phyloP scores from a whole-genome alignment of 139 green algal genomes.

The Chlamydomonas incerta region DNA sequence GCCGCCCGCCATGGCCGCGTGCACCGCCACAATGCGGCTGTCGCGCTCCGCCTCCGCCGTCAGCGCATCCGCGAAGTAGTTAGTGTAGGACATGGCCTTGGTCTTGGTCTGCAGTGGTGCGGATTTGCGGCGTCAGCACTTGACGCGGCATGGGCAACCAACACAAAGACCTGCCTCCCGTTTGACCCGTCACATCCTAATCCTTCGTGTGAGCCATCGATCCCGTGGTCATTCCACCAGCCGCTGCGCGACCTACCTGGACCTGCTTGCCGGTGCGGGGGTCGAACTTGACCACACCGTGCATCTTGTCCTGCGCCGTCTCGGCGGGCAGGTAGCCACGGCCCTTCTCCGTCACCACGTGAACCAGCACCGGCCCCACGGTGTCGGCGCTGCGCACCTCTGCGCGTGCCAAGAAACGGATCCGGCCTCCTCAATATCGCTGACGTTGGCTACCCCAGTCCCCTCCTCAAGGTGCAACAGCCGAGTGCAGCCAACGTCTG shows the following conservation, averaged over 20 bases:
- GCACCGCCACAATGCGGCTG: slow-evolving; percentile 91
- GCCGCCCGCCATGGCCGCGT: slow-evolving; percentile 98
- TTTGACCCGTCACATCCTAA: too few relatives aligned
- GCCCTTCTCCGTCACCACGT: slow-evolving; percentile 98
- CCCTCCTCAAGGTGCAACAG: too few relatives aligned
- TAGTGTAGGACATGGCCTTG: slow-evolving; percentile 93
- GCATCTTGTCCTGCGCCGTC: slow-evolving; percentile 93
- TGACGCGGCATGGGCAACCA: too few relatives aligned
- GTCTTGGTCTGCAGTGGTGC: slow-evolving; percentile 54
- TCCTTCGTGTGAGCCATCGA: neutral
- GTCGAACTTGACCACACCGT: slow-evolving; percentile 98
- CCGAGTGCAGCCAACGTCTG: too few relatives aligned
- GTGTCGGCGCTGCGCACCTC: slow-evolving; percentile 95
- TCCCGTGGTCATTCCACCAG: neutral
- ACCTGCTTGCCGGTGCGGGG: slow-evolving; percentile 92
- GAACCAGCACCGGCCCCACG: slow-evolving; percentile 96
- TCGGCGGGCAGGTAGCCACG: slow-evolving; percentile 95
- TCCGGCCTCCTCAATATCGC: too few relatives aligned
- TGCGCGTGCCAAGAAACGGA: slow-evolving; percentile 39
- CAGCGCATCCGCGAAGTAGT: slow-evolving; percentile 98
- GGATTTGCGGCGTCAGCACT: too few relatives aligned
- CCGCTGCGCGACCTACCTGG: slow-evolving; percentile 59
- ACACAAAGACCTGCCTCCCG: neutral
- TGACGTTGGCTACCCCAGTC: too few relatives aligned
- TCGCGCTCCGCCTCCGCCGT: slow-evolving; percentile 95